These are phyloP conservation scores for Musa beccarii DNA, from an alignment of 176 grass and related monocot genomes.

Conservation along the genomic window DNA sequence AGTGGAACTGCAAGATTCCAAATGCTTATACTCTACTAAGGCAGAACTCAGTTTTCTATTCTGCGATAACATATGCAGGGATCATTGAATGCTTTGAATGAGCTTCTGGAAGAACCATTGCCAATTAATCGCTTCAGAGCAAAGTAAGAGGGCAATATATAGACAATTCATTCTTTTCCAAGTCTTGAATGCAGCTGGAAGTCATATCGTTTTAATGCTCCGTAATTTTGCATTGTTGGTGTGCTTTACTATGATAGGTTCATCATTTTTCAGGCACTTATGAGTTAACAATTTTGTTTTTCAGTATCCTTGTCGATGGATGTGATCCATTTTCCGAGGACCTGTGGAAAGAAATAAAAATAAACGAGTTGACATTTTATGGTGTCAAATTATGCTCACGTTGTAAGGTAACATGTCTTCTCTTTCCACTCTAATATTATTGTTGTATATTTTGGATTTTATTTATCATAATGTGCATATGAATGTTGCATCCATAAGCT, in stretches of 20 bases:
- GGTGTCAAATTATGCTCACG: slow-evolving; percentile 76
- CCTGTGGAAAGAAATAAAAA: slow-evolving; percentile 74
- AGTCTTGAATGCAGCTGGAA: not conserved
- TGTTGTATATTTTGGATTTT: not conserved
- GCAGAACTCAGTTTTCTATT: slow-evolving; percentile 9
- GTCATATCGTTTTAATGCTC: not conserved
- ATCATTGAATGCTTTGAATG: slow-evolving; percentile 65
- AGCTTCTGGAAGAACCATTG: slow-evolving; percentile 59
- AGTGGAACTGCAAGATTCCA: not conserved
- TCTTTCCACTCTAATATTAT: not conserved
- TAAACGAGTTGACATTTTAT: slow-evolving; percentile 59
- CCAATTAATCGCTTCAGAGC: slow-evolving; percentile 77
- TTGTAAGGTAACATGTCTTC: slow-evolving; percentile 58
- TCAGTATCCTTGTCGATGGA: slow-evolving; percentile 80
- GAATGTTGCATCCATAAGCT: not conserved
- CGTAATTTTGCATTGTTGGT: not conserved
- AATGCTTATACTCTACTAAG: slow-evolving; percentile 7
- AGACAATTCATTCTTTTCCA: not conserved
- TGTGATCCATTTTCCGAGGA: slow-evolving; percentile 80
- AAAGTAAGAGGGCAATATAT: slow-evolving; percentile 43
- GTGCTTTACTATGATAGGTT: not conserved
- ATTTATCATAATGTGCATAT: not conserved
- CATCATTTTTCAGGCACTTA: not conserved
- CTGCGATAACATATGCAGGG: slow-evolving; percentile 34
- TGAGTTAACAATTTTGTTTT: slow-evolving; percentile 18